These are phyloP conservation scores for Silene coronaria DNA, from an alignment of 179 eudicot species.

Conservation along the genomic window DNA sequence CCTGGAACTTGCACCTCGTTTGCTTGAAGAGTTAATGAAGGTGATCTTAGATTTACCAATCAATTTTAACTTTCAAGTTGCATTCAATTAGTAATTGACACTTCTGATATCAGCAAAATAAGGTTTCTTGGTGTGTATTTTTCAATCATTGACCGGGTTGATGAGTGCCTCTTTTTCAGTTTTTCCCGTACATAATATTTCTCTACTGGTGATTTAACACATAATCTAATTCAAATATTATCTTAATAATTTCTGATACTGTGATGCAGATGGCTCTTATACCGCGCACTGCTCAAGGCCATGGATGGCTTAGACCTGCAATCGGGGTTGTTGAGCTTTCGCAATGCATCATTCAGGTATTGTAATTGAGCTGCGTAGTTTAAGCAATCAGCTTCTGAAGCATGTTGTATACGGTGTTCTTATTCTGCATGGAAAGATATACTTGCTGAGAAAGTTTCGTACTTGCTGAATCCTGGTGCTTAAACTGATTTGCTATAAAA, in stretches of 20 bases:
- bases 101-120: conserved; percentile 1
- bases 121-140: neutral
- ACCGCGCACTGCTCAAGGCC: conserved; percentile 78
- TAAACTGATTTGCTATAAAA: too few species aligned
- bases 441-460: neutral
- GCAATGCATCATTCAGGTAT: conserved; percentile 82
- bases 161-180: neutral
- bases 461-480: neutral
- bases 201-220: neutral
- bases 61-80: neutral
- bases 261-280: conserved; percentile 73
- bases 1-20: conserved; percentile 79
- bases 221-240: neutral
- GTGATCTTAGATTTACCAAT: conserved; percentile 26
- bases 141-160: neutral
- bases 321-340: conserved; percentile 89
- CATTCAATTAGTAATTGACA: neutral
- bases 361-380: conserved; percentile 4
- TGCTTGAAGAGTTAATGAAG: conserved; percentile 84
- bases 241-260: neutral
- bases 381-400: neutral
- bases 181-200: neutral
- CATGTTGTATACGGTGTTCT: neutral
- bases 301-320: conserved; percentile 98
- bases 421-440: neutral